Evolutionary conservation across 2,329 filamentous ascomycete species (phyloP).

Genomic region (Fusarium protoensiforme): DNA sequence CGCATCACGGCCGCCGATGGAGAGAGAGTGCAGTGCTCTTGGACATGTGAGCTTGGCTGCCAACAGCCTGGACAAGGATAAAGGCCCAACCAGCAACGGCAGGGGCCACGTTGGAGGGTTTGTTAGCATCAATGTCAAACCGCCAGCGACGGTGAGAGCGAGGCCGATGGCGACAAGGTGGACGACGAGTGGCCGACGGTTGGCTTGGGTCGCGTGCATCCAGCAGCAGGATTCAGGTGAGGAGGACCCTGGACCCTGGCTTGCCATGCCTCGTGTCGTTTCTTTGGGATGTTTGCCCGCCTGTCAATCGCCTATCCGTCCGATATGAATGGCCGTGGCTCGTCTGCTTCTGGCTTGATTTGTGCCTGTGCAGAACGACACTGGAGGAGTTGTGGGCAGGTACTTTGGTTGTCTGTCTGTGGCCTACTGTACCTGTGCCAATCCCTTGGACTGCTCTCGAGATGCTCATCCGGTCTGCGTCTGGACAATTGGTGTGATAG

Average conservation of each 20-base stretch:
- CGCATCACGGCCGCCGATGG: constrained; percentile 12
- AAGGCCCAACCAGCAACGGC: constrained; percentile 34
- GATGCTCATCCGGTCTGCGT: constrained; percentile 13
- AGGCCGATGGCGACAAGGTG: constrained; percentile 36
- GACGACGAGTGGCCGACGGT: constrained; percentile 34
- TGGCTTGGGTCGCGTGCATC: constrained; percentile 43
- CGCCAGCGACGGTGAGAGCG: constrained; percentile 41
- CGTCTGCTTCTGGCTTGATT: constrained; percentile 1
- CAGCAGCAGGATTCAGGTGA: constrained; percentile 45
- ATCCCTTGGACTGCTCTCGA: constrained; percentile 11
- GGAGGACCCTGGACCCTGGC: constrained; percentile 37
- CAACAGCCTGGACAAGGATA: constrained; percentile 18
- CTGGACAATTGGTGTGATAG: constrained; percentile 29
- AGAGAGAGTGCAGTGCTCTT: constrained; percentile 15
- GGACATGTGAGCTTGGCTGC: constrained; percentile 12
- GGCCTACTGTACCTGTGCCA: constrained; percentile 11
- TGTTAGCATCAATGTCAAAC: constrained; percentile 44
- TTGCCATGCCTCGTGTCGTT: constrained; percentile 36
- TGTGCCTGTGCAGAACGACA: not conserved
- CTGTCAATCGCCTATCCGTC: constrained; percentile 23
- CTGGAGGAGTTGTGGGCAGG: constrained; percentile 6
- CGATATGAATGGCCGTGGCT: constrained; percentile 1
- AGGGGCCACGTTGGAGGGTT: constrained; percentile 39
- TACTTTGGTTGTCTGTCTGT: constrained; percentile 4
- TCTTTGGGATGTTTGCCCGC: constrained; percentile 22